Evolutionary conservation across 2,329 filamentous ascomycete species (phyloP), one percentile per base, ranked within the genome.

Genomic region (Nemania sp.): DNA sequence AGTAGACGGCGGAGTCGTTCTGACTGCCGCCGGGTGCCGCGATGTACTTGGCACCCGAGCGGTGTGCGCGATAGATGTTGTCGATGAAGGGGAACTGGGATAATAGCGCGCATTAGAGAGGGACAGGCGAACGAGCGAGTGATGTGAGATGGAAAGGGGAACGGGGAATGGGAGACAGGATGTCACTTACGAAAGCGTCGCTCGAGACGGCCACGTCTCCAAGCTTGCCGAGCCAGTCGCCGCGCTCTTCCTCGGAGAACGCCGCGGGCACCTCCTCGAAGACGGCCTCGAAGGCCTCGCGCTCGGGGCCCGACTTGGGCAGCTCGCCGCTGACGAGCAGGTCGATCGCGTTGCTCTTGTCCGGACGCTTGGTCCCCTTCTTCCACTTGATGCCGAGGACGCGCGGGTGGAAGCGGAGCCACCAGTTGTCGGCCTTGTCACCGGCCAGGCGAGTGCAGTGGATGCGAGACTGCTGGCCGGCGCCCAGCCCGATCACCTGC

Each of bases 361-460:
- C 94, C 48, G 95, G 86, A 59, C 95, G 88, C 87, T 98, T 98
- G 74, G 90, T 92, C 71, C 95, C 94, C 81, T 95, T 94, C 85
- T 97, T 97, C 91, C 92, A 99, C 81, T 94, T 91, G 76, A 99
- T 89, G 73, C 81, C 83, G 51, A 98, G 84, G 12, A 95, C 91
- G 54, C 91, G 89, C 69, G 91, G 89, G 81, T 97, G 91, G 87
- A 98, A 98, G 72, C 95, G 90, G 83, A 99, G 90, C 95, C 94
- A 99, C 94, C 94, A 98, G 83, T 96, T 97, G 79, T 99, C 95
- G 50, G 93, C 92, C 84, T 99, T 99, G 82, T 98, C 94, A 62
- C 95, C 95, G 11, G 95, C 95, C 53, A 99, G 87, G 67, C 95
- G 90, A 43, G 95, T 99, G 86, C 95, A 99, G 84, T 99, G 95